These are phyloP conservation scores for Solanum bukasovii DNA, from an alignment of 257 asterid genomes.

Conservation along the genomic window DNA sequence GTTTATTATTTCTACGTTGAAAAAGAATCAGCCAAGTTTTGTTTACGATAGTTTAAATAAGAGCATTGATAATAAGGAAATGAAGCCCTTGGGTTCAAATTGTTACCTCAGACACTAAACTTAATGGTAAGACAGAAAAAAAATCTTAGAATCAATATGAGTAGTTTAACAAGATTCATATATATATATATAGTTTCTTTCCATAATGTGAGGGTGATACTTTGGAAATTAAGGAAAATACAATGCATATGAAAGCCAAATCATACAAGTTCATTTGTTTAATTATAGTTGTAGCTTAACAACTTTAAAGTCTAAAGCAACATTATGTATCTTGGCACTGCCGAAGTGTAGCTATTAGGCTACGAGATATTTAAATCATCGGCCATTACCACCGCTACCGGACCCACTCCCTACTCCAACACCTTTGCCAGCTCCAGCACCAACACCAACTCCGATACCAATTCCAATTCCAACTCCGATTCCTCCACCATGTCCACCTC, in stretches of 20 bases:
- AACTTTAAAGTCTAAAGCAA: background rate
- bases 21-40: no score
- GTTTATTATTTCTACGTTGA: background rate
- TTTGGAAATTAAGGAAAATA: background rate
- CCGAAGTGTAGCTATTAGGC: background rate
- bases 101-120: background rate
- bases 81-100: background rate
- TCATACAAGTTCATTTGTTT: background rate
- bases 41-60: background rate
- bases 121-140: background rate
- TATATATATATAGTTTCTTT: background rate
- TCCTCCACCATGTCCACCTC: conserved; percentile 18
- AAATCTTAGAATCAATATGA: background rate
- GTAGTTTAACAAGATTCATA: background rate
- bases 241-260: background rate
- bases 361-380: background rate
- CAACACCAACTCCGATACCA: conserved; percentile 15
- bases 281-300: background rate
- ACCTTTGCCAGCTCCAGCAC: background rate
- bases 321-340: background rate
- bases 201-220: background rate
- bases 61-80: background rate
- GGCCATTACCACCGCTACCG: conserved; percentile 1
- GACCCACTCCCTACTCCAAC: conserved; percentile 4
- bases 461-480: conserved; percentile 12